Base-by-base conservation (phyloP, 345 rosid genomes). In the Eucalyptus marginata region DNA sequence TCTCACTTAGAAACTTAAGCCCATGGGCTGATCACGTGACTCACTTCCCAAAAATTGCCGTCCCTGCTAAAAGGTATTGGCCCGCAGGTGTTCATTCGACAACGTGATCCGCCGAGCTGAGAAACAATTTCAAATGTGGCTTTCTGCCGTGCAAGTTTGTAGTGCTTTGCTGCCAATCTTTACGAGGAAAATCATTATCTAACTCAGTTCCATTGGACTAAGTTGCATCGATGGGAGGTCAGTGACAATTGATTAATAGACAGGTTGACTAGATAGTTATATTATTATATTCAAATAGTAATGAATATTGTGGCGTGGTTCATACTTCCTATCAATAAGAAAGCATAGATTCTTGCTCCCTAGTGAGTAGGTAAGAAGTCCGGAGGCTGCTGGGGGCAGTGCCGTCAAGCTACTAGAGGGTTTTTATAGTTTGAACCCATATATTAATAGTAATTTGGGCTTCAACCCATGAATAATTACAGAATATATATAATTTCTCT, bases 361-460 rank as follows among this genome's bases (percentile, higher is more conserved):
- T 56, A 8, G 0, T 52, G 29, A 56, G 29, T 25, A 56, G 62
- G 20, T 56, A 22, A 56, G 29, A 10, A 0, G 13, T 56, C 13
- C 0, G 2, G 3, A 56, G 62, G 29, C 62, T 8, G 0, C 25
- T 52, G 5, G 25, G 56, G 10, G 5, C 1, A 52, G 10, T 52
- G 10, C 58, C 10, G 0, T 52, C 5, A 0, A 52, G 25, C 10
- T 52, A 56, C 13, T 56, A 56, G 29, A 56, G 29, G 3, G 29
- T 24, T 56, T 56, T 56, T 0, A 56, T 56, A 56, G 3, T 22
- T 56, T 56, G 29, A 56, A 25, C 6, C 15, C 62, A 56, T 56
- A 56, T 2, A 2, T 56, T 22, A 4, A 22, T 24, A 10, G 3
- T 56, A 56, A 22, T 56, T 56, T 22, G 62, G 0, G 13, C 13